phyloP scores from a whole-genome alignment of 1,284 basidiomycete species.

The Ganoderma resinaceum region DNA sequence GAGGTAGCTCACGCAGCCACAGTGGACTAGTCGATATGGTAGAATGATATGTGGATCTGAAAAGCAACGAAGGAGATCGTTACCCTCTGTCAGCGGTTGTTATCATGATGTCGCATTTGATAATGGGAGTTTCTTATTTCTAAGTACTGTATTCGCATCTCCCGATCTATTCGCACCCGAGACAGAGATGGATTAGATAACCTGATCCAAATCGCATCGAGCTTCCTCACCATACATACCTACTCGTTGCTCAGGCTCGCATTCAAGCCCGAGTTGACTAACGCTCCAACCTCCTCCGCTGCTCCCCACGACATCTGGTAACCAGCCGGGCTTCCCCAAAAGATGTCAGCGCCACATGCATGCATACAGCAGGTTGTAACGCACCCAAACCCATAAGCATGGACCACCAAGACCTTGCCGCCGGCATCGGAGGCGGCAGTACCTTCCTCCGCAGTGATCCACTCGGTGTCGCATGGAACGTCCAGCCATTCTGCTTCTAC shows the following conservation, averaged over 20 bases:
- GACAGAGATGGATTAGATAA: background rate
- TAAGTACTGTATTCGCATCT: background rate
- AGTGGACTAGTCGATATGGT: background rate
- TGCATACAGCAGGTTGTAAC: conserved; percentile 26
- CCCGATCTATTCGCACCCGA: background rate
- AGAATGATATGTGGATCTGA: background rate
- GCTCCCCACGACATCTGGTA: conserved; percentile 81
- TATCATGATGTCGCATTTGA: background rate
- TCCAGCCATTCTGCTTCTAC: conserved; percentile 65
- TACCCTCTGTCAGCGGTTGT: background rate
- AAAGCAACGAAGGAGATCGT: background rate
- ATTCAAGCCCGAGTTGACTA: conserved; percentile 26
- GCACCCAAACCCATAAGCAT: conserved; percentile 71
- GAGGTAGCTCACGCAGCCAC: background rate
- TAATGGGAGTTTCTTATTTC: background rate
- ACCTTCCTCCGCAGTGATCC: conserved; percentile 38
- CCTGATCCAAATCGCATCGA: background rate
- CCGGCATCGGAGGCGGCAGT: conserved; percentile 48
- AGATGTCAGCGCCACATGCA: conserved; percentile 37
- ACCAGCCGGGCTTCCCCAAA: conserved; percentile 63
- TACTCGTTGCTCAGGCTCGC: conserved; percentile 9
- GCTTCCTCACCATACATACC: background rate
- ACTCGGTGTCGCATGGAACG: conserved; percentile 45
- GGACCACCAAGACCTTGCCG: conserved; percentile 58
- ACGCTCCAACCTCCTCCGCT: conserved; percentile 50